Percentiles rank a stretch among this genome's conserved stretches.
Evolutionary conservation across 2,329 filamentous ascomycete species (phyloP).

Genomic region (Venturia carpophila): DNA sequence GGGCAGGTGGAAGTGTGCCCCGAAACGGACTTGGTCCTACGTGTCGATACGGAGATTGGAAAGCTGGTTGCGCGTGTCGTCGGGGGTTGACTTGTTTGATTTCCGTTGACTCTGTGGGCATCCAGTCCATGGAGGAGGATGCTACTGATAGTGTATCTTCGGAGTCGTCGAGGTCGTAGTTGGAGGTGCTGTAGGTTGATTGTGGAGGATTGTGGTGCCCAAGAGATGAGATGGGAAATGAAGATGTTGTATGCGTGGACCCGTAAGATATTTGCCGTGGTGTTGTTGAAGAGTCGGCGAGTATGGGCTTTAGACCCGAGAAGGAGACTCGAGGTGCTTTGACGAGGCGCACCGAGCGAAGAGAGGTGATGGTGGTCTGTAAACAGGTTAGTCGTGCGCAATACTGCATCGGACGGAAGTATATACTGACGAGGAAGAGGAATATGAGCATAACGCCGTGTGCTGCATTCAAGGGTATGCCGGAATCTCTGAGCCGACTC

Average conservation of each 20-base stretch:
- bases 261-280: conserved; percentile 19
- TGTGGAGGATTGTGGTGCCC: conserved; percentile 23
- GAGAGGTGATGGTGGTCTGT: conserved; percentile 26
- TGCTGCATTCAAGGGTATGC: conserved; percentile 36
- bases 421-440: conserved; percentile 29
- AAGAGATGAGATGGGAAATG: conserved; percentile 17
- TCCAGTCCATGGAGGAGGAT: conserved; percentile 66
- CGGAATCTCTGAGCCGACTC: background rate
- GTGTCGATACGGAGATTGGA: conserved; percentile 14
- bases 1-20: conserved; percentile 62
- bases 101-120: conserved; percentile 44
- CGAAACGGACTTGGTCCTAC: conserved; percentile 53
- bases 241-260: conserved; percentile 4
- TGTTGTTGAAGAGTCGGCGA: conserved; percentile 21
- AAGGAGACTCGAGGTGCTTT: conserved; percentile 25
- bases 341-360: conserved; percentile 51
- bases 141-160: conserved; percentile 21
- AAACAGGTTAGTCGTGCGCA: background rate
- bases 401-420: background rate
- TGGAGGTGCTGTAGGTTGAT: conserved; percentile 10
- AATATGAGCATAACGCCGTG: conserved; percentile 50
- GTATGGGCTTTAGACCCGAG: conserved; percentile 19
- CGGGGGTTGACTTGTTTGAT: conserved; percentile 19
- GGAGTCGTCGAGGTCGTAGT: conserved; percentile 18
- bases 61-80: conserved; percentile 24